Evolutionary conservation across 1,139 yeast species (phyloP), one percentile per base, ranked within the genome.

Genomic region (Yamadazyma conglobata): DNA sequence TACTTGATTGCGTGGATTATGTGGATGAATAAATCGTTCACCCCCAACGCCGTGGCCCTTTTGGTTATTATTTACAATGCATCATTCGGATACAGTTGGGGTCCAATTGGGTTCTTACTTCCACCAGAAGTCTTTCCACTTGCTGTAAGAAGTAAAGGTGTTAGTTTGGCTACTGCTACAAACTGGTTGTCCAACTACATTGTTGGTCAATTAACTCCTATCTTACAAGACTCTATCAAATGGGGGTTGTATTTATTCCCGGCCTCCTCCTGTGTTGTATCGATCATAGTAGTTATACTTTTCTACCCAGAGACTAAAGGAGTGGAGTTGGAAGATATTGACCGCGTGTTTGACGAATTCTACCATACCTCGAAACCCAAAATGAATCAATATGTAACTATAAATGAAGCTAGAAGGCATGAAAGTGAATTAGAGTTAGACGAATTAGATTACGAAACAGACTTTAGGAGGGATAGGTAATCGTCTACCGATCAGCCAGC

Each of bases 281-380:
- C 76, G 19, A 63, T 68, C 8, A 16, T 58, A 3, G 68, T 68
- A 26, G 96, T 88, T 6, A 73, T 71, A 55, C 67, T 68, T 31
- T 64, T 77, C 35, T 87, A 82, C 51, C 96, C 96, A 1, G 96
- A 88, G 54, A 88, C 96, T 1, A 87, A 84, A 50, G 96, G 96
- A 5, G 75, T 87, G 26, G 79, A 83, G 24, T 67, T 88, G 38
- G 96, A 88, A 53, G 95, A 88, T 36, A 87, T 88, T 84, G 95
- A 87, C 53, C 62, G 76, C 7, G 65, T 87, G 15, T 88, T 88
- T 54, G 89, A 85, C 34, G 93, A 59, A 27, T 58, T 54, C 31
- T 58, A 56, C 36, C 42, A 44, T 5, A 31, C 13, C 3, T 17
- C 10, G 10, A 41, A 39, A 24, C 48, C 50, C 11, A 40, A 45